Percentiles rank a stretch among this genome's conserved stretches.
These are phyloP conservation scores for Hordeum marinum DNA, from an alignment of 176 grass and related monocot genomes.

Conservation along the genomic window DNA sequence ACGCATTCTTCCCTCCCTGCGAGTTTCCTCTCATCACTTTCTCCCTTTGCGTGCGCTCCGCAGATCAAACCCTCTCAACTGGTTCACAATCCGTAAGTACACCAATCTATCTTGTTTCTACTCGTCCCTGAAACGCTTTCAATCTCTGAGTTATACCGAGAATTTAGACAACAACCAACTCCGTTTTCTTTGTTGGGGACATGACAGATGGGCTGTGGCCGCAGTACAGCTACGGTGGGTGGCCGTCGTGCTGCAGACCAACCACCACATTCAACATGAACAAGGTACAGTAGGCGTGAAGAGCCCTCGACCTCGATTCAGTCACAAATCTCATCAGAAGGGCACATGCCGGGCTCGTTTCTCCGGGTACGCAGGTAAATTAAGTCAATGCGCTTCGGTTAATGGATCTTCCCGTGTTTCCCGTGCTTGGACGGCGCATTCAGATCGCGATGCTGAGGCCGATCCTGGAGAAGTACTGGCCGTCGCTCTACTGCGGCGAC, in stretches of 20 bases:
- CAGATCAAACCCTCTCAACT: conserved; percentile 62
- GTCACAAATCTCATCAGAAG: too few species aligned
- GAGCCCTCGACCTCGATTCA: neutral
- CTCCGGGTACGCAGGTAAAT: neutral
- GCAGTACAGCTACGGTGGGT: conserved; percentile 66
- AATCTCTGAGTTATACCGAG: neutral
- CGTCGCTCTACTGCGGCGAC: conserved; percentile 66
- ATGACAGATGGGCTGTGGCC: conserved; percentile 80
- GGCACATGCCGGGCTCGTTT: neutral
- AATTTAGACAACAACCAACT: too few species aligned
- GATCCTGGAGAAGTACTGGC: conserved; percentile 81
- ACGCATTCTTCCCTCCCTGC: too few species aligned
- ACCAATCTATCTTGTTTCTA: too few species aligned
- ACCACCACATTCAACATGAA: conserved; percentile 56
- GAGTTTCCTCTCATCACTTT: conserved; percentile 15
- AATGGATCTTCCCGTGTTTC: neutral
- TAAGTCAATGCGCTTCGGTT: neutral
- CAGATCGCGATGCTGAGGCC: conserved; percentile 71
- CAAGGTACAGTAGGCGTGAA: conserved; percentile 46
- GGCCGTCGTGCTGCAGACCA: conserved; percentile 80
- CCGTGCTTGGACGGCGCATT: neutral
- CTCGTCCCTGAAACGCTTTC: neutral
- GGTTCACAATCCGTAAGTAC: conserved; percentile 89
- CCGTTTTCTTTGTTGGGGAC: neutral
- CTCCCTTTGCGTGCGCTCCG: conserved; percentile 18